Evolutionary conservation across 179 eudicot species (phyloP).

Genomic region (Sideroxylon spinosum): DNA sequence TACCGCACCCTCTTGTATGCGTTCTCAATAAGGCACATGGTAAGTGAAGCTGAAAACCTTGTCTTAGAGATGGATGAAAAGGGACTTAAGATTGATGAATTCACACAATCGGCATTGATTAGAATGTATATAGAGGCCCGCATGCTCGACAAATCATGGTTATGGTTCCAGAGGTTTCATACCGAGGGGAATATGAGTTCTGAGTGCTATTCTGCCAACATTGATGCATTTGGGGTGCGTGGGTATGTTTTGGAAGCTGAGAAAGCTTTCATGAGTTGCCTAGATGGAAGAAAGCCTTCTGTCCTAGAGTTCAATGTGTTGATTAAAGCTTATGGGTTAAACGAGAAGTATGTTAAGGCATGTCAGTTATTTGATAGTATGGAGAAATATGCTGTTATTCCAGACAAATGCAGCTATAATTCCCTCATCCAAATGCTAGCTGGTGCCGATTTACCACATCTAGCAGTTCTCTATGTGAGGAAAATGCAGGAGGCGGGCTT

Average conservation of each 20-base stretch:
- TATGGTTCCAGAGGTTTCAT: slow-evolving; percentile 79
- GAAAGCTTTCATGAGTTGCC: slow-evolving; percentile 60
- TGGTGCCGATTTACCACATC: slow-evolving; percentile 65
- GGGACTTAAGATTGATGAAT: slow-evolving; percentile 70
- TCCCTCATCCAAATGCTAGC: slow-evolving; percentile 77
- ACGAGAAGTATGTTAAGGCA: slow-evolving; percentile 59
- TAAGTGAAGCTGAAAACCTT: slow-evolving; percentile 67
- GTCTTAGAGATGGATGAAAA: slow-evolving; percentile 65
- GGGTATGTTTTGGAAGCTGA: slow-evolving; percentile 69
- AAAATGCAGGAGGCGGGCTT: slow-evolving; percentile 70
- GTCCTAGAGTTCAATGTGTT: slow-evolving; percentile 81
- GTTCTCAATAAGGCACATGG: slow-evolving; percentile 74
- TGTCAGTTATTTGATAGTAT: slow-evolving; percentile 67
- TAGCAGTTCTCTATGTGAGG: slow-evolving; percentile 55
- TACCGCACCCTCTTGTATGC: slow-evolving; percentile 83
- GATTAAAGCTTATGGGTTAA: slow-evolving; percentile 86
- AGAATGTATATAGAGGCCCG: slow-evolving; percentile 86
- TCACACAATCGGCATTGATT: slow-evolving; percentile 74
- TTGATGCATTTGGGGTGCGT: slow-evolving; percentile 84
- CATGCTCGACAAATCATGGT: slow-evolving; percentile 68
- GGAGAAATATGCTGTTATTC: slow-evolving; percentile 48
- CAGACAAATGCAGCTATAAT: slow-evolving; percentile 74
- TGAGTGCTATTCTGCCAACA: slow-evolving; percentile 80
- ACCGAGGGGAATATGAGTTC: slow-evolving; percentile 56
- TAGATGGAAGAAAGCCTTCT: slow-evolving; percentile 38